phyloP scores from a whole-genome alignment of 257 asterid genomes.

The Jacaranda copaia region DNA sequence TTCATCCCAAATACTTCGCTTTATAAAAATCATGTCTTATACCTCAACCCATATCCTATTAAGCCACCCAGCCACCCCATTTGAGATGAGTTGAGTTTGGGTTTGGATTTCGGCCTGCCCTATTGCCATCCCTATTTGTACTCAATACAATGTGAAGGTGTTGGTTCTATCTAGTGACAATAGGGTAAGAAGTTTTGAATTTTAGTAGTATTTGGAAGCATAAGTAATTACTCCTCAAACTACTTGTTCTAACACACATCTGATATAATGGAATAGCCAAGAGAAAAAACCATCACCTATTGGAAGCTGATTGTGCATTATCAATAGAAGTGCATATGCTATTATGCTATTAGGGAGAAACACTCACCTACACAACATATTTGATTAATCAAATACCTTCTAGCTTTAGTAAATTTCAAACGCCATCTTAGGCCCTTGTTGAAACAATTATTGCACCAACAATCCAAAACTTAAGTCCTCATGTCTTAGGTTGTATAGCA shows the following conservation, averaged over 20 bases:
- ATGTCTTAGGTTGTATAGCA: background rate
- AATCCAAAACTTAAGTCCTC: background rate
- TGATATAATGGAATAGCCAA: conserved; percentile 26
- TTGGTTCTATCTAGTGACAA: conserved; percentile 7
- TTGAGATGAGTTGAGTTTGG: no score
- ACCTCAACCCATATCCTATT: no score
- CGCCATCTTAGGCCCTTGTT: background rate
- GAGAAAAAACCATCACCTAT: background rate
- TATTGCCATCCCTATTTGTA: no score
- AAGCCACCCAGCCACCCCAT: no score
- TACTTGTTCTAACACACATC: background rate
- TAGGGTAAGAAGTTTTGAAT: background rate
- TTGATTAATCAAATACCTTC: background rate
- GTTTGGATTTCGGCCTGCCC: no score
- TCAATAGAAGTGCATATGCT: background rate
- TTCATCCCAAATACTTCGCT: no score
- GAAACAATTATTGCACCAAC: background rate
- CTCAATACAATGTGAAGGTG: background rate
- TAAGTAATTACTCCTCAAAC: conserved; percentile 16
- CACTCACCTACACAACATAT: background rate
- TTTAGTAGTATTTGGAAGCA: conserved; percentile 3
- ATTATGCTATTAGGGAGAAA: background rate
- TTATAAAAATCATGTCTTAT: no score
- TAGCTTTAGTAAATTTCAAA: background rate
- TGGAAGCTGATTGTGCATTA: background rate